These are phyloP conservation scores for Abelmoschus esculentus DNA, from an alignment of 345 rosid species.

Conservation along the genomic window DNA sequence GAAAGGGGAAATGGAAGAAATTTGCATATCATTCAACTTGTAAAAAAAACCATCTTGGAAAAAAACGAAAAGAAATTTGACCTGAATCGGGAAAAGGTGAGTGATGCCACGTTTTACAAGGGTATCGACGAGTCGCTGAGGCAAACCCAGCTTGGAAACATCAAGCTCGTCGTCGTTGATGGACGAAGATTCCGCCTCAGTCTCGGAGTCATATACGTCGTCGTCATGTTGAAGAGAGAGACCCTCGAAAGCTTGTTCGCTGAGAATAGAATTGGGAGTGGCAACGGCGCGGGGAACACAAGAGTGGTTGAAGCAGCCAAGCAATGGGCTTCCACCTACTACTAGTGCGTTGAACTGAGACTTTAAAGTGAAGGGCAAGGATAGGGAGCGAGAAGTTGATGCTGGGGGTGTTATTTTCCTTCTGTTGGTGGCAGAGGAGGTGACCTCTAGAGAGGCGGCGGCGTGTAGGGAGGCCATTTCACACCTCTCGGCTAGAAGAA, in stretches of 20 bases:
- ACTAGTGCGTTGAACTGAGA: constrained; percentile 31
- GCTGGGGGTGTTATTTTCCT: background rate
- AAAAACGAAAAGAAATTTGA: constrained; percentile 9
- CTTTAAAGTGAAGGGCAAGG: constrained; percentile 22
- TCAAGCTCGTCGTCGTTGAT: constrained; percentile 52
- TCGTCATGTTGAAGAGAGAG: constrained; percentile 32
- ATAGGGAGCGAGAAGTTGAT: background rate
- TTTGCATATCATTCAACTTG: no score
- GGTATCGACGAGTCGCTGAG: constrained; percentile 58
- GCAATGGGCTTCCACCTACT: constrained; percentile 11
- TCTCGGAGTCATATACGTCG: constrained; percentile 7
- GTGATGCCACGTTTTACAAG: constrained; percentile 82
- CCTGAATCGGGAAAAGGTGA: constrained; percentile 94
- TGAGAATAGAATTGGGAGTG: constrained; percentile 71
- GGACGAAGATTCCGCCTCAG: background rate
- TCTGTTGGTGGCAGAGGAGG: constrained; percentile 4
- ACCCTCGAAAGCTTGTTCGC: constrained; percentile 78
- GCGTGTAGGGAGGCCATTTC: constrained; percentile 42
- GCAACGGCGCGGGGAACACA: constrained; percentile 59
- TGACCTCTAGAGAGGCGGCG: constrained; percentile 32
- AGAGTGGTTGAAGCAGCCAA: constrained; percentile 21
- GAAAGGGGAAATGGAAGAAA: no score
- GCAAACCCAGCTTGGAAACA: constrained; percentile 59
- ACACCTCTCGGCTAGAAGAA: background rate
- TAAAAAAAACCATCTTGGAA: background rate